Conservation (phyloP, 2,329 filamentous ascomycete genomes). For the Pleoardoris graminearum region DNA sequence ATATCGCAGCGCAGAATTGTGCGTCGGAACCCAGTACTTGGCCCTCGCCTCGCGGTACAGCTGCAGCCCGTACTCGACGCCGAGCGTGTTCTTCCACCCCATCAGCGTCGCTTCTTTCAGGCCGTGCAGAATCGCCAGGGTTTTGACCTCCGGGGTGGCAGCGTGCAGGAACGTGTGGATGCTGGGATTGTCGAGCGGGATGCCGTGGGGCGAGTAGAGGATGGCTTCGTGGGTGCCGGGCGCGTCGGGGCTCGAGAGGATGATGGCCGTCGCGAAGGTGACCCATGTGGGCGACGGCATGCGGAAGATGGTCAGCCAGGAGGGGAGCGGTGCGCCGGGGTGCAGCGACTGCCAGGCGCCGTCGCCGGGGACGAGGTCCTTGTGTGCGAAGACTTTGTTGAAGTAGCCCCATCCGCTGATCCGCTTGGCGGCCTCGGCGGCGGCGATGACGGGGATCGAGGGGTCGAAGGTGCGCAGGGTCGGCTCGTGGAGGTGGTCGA, state of each 20-base stretch:
- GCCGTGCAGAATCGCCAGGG: constrained; percentile 10
- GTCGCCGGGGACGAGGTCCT: not conserved
- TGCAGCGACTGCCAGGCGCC: not conserved
- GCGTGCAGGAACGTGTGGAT: constrained; percentile 10
- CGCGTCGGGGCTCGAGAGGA: not conserved
- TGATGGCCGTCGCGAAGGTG: constrained; percentile 10
- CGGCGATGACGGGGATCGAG: constrained; percentile 7
- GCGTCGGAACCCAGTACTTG: constrained; percentile 14
- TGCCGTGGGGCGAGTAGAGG: constrained; percentile 12
- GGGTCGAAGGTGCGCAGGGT: constrained; percentile 7
- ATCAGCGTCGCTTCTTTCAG: constrained; percentile 11
- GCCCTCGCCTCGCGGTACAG: constrained; percentile 3
- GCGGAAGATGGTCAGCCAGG: constrained; percentile 12
- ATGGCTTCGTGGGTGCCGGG: constrained; percentile 12
- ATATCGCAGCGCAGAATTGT: constrained; percentile 10
- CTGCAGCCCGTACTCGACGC: constrained; percentile 3
- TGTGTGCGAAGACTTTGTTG: not conserved
- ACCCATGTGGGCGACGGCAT: constrained; percentile 10
- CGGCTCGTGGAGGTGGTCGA: constrained; percentile 10
- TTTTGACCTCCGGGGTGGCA: not conserved
- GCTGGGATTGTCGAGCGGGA: constrained; percentile 5
- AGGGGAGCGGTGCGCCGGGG: constrained; percentile 4
- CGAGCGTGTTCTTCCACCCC: constrained; percentile 10
- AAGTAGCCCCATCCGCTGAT: not conserved
- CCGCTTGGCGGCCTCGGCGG: not conserved